These are phyloP conservation scores for Irpex rosettiformis DNA, from an alignment of 1,284 basidiomycete species.

Conservation along the genomic window DNA sequence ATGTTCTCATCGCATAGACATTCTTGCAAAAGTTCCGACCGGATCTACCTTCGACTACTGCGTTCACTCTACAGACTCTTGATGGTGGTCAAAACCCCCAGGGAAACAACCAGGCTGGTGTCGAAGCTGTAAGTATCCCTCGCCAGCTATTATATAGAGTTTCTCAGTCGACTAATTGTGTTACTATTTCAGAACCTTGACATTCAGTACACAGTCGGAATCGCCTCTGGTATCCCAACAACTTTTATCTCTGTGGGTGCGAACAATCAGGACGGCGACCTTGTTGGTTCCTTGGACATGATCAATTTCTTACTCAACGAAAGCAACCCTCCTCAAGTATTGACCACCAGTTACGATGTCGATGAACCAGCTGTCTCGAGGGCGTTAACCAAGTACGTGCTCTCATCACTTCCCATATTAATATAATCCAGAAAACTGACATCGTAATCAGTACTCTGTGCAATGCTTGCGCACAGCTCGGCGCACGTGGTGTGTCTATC, in stretches of 20 bases:
- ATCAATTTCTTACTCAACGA: conserved; percentile 27
- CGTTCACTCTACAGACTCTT: conserved; percentile 40
- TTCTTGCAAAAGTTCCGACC: conserved; percentile 27
- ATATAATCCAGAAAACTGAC: conserved; percentile 24
- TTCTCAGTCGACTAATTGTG: background rate
- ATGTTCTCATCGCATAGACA: conserved; percentile 8
- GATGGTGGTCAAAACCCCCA: conserved; percentile 40
- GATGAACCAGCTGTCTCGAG: conserved; percentile 21
- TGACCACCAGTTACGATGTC: conserved; percentile 38
- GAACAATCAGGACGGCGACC: conserved; percentile 18
- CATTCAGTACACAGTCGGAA: conserved; percentile 58
- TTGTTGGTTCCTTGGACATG: conserved; percentile 23
- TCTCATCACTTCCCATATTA: conserved; percentile 50
- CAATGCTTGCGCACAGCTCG: conserved; percentile 57
- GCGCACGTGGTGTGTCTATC: conserved; percentile 55
- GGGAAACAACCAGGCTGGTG: conserved; percentile 27
- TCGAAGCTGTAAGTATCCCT: conserved; percentile 41
- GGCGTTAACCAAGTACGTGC: conserved; percentile 54
- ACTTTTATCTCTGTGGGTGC: conserved; percentile 45
- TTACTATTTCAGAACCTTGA: conserved; percentile 45
- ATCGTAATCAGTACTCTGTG: conserved; percentile 36
- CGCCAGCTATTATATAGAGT: background rate
- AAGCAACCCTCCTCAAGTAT: conserved; percentile 44
- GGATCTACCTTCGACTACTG: conserved; percentile 30
- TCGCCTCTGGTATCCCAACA: conserved; percentile 30